Base-by-base conservation (phyloP, 768 basidiomycete species). In the Boletus patriciae region DNA sequence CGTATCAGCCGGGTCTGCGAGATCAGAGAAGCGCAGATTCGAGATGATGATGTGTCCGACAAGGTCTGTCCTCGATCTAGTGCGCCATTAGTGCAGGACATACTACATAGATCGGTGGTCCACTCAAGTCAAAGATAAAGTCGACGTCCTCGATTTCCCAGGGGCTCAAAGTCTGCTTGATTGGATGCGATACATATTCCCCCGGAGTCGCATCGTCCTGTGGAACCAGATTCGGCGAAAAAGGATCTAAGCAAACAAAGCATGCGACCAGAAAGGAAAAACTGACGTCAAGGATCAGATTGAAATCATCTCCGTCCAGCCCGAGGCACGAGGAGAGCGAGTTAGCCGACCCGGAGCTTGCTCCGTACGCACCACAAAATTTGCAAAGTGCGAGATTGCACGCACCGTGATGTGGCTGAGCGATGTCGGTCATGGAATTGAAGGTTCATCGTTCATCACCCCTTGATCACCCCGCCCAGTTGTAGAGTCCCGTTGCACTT, bases 241-340 rank as follows among this genome's bases (percentile, higher is more conserved):
- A 37, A 37, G 13, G 47, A 43, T 40, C 46, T 56, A 7, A 54
- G 57, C 18, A 25, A 33, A 60, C 55, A 64, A 56, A 52, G 47
- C 50, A 53, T 25, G 12, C 18, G 40, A 36, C 45, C 33, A 27
- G 31, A 54, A 51, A 16, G 33, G 38, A 41, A 55, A 57, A 9
- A 48, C 65, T 71, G 60, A 78, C 77, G 53, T 78, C 73, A 37
- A 75, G 67, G 45, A 80, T 77, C n/a, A 81, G 40, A 62, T 80
- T 80, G 52, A 79, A 83, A 21, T 78, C 75, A 51, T 82, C 80
- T 6, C 80, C 81, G 59, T 83, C 81, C 45, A 82, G 66, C 27
- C 81, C 80, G 16, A 83, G 74, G 56, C 73, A 74, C 12, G 78
- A 78, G 1, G 80, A 75, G 13, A 83, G 36, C 25, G 19, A 34